A percentile compares a stretch with the other conserved stretches of the same genome.
These are phyloP conservation scores for Nakaseomyces kungkrabaensis DNA, from an alignment of 1,139 yeast genomes.

Conservation along the genomic window DNA sequence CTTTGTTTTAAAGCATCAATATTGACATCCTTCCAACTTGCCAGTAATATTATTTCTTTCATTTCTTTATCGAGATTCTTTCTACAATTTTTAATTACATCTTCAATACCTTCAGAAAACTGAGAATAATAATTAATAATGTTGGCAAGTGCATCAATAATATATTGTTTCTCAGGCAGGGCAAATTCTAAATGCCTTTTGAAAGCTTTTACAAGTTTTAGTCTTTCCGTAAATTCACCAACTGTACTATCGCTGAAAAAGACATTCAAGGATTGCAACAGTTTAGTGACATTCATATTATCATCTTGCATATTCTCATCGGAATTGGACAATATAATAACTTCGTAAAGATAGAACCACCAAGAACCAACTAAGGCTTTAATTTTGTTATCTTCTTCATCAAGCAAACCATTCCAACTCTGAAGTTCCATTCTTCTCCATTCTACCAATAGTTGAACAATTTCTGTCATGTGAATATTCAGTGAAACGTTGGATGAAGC, in stretches of 20 bases:
- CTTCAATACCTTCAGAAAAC: conserved; percentile 42
- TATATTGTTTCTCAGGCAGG: conserved; percentile 13
- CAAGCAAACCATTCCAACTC: conserved; percentile 75
- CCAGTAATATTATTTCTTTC: conserved; percentile 72
- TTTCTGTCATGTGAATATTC: conserved; percentile 41
- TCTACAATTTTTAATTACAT: conserved; percentile 38
- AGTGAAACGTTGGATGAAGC: conserved; percentile 75
- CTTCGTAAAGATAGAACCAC: conserved; percentile 90
- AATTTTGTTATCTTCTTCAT: conserved; percentile 49
- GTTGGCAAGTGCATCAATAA: conserved; percentile 44
- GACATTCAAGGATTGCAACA: conserved; percentile 62
- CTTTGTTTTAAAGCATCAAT: conserved; percentile 89
- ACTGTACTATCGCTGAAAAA: conserved; percentile 66
- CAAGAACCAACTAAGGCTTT: conserved; percentile 55
- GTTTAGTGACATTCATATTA: conserved; percentile 29
- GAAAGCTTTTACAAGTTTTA: conserved; percentile 55
- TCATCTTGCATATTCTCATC: conserved; percentile 27
- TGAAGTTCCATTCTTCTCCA: conserved; percentile 87
- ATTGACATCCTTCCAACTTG: conserved; percentile 96
- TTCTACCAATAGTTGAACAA: conserved; percentile 63
- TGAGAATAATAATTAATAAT: conserved; percentile 58
- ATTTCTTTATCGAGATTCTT: conserved; percentile 65
- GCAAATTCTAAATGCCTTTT: conserved; percentile 37
- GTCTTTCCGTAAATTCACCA: conserved; percentile 60
- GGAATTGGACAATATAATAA: conserved; percentile 35